These are phyloP conservation scores for Amanita pseudoporphyria DNA, from an alignment of 768 basidiomycete genomes.

Conservation along the genomic window DNA sequence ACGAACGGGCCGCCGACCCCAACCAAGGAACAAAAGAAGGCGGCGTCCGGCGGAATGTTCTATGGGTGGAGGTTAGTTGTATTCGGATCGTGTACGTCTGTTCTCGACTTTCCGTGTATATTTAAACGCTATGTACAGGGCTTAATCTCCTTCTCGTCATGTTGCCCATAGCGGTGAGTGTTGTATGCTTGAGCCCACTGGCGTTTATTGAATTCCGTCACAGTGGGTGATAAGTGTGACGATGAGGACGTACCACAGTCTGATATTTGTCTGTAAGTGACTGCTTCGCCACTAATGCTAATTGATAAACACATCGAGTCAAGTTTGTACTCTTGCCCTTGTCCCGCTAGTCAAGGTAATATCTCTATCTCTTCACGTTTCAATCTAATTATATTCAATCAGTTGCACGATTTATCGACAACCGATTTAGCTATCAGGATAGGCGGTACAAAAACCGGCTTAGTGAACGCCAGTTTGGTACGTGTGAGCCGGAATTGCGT, in stretches of 20 bases:
- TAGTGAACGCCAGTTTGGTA: slow-evolving; percentile 78
- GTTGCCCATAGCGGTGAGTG: slow-evolving; percentile 59
- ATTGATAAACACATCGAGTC: not conserved
- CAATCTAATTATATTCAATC: not conserved
- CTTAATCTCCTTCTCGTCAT: slow-evolving; percentile 57
- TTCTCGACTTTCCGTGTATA: not conserved
- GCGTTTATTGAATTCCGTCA: not conserved
- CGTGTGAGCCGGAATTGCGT: slow-evolving; percentile 11
- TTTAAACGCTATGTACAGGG: slow-evolving; percentile 32
- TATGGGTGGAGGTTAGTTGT: slow-evolving; percentile 45
- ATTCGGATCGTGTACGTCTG: slow-evolving; percentile 43
- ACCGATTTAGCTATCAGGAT: slow-evolving; percentile 65
- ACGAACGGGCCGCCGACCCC: not conserved
- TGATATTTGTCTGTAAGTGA: slow-evolving; percentile 55
- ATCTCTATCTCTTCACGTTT: not conserved
- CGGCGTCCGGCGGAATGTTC: slow-evolving; percentile 5
- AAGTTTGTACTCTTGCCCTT: slow-evolving; percentile 61
- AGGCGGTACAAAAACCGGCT: slow-evolving; percentile 67
- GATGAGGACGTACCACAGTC: slow-evolving; percentile 35
- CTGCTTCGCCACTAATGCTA: not conserved
- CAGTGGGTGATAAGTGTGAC: slow-evolving; percentile 51
- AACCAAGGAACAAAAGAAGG: not conserved
- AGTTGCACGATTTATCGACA: slow-evolving; percentile 75
- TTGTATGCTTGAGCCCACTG: not conserved
- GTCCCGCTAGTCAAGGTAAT: slow-evolving; percentile 70